Evolutionary conservation across 1,284 basidiomycete species (phyloP), one percentile per base, ranked within the genome.

Genomic region (Microbotryum intermedium): DNA sequence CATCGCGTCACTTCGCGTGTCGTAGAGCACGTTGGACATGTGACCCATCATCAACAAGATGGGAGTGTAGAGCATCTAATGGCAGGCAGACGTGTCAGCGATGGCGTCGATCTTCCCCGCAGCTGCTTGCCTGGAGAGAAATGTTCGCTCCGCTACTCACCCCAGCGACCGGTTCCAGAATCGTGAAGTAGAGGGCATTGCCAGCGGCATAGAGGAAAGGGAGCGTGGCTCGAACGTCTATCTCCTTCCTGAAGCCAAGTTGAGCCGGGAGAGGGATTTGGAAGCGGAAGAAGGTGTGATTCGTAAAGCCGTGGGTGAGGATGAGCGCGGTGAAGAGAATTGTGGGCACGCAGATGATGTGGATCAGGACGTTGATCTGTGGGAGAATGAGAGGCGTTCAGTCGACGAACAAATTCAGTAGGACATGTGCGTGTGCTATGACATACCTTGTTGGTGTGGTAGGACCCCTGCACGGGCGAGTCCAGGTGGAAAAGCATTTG

Each of bases 141-240:
- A 18, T 20, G 21, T 53, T 6, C 18, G 45, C 23, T n/a, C 16
- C 1, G 10, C n/a, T 4, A 56, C 65, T 20, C 25, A 70, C 67
- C 0, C 70, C 69, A 1, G 68, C 65, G 5, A 68, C 29, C 0
- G 68, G 70, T 51, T 73, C 72, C 30, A 73, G 62, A 20, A 63
- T 50, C 23, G 72, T 51, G 44, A 71, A 73, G 55, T 71, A 73
- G n/a, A 50, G n/a, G 1, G 67, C 68, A 51, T 72, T 70, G 0
- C 46, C 65, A 1, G 55, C 42, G 2, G 62, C 67, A 4, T 45
- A 50, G 47, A 69, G 53, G 55, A 66, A 62, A 2, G 62, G 55
- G 20, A 63, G n/a, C 1, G 66, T 71, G 3, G 34, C 34, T 39
- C 34, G 34, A 39, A 65, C 25, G 30, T 69, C 62, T 49, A 69